Evolutionary conservation across 371 early-diverging fungal species (phyloP), one percentile per base, ranked within the genome.

Genomic region (Antonospora locustae): DNA sequence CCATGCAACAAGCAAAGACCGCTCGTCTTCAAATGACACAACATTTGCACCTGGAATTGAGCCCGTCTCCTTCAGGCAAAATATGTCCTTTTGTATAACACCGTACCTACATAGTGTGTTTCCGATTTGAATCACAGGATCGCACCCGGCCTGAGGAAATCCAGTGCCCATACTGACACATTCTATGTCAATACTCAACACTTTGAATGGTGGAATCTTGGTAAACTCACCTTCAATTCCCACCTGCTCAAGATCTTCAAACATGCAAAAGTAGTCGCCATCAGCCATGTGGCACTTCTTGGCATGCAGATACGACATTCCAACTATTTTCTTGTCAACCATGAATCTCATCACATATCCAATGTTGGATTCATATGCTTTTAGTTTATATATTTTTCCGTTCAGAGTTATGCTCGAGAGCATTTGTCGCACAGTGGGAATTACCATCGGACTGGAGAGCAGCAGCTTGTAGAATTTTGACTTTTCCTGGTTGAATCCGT

Each of bases 81-180:
- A 90, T 0, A 98, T 85, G 54, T 83, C 88, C 43, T 87, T 75
- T 45, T 88, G 79, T 51, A 87, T 85, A 7, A 92, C 89, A 50
- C 79, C 79, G 11, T 69, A 72, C 56, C 86, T 80, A n/a, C 87
- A 11, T 19, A 44, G 16, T 49, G 63, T 71, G 43, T 85, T 88
- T 2, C 97, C 99, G 63, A 98, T 97, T 72, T 98, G 99, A 61
- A 97, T 97, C n/a, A 98, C 87, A 0, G 96, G 89, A 74, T 97
- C 98, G 1, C 78, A 58, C 40, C 80, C 70, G 7, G 98, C 78
- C 43, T 87, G 87, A 0, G 99, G 98, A 62, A 98, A 98, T n/a
- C 86, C 75, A 36, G 89, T 89, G 55, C 85, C 86, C 30, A 90
- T 77, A 17, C 94, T 92, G 32, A 88, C 84, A 67, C 94, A 93